Conservation (phyloP, 2,329 filamentous ascomycete genomes). For the Aplosporella prunicola region DNA sequence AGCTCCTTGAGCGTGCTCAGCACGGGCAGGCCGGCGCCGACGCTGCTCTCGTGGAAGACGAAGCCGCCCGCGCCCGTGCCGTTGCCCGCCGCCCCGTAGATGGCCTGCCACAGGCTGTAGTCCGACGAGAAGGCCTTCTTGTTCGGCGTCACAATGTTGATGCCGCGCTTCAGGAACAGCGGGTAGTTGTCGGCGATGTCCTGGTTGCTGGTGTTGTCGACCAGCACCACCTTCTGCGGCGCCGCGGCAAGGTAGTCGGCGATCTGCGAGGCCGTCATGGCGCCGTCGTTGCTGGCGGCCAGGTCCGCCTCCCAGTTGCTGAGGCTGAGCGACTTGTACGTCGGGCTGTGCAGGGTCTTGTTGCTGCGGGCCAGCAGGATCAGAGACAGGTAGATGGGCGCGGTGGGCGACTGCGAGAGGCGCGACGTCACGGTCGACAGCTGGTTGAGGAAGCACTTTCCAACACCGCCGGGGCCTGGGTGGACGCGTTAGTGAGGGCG, state of each 20-base stretch:
- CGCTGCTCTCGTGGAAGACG: slow-evolving; percentile 90
- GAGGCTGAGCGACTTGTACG: slow-evolving; percentile 60
- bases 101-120: slow-evolving; percentile 74
- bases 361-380: slow-evolving; percentile 80
- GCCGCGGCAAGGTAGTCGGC: slow-evolving; percentile 69
- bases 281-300: slow-evolving; percentile 51
- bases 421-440: slow-evolving; percentile 58
- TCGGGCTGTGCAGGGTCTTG: slow-evolving; percentile 65
- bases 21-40: slow-evolving; percentile 86
- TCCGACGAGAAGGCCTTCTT: slow-evolving; percentile 93
- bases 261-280: slow-evolving; percentile 60
- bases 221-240: slow-evolving; percentile 68
- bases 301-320: slow-evolving; percentile 53
- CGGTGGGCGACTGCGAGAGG: slow-evolving; percentile 40
- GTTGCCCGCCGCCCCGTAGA: slow-evolving; percentile 63
- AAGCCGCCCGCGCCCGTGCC: slow-evolving; percentile 54
- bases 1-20: slow-evolving; percentile 90
- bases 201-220: slow-evolving; percentile 94
- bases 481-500: slow-evolving; percentile 2
- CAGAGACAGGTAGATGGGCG: slow-evolving; percentile 62
- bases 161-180: slow-evolving; percentile 64
- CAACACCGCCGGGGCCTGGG: slow-evolving; percentile 81
- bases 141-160: slow-evolving; percentile 92
- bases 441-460: slow-evolving; percentile 81
- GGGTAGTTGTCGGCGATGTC: slow-evolving; percentile 79